phyloP scores from a whole-genome alignment of 805 yeast species.

The Schizosaccharomyces octosporus region DNA sequence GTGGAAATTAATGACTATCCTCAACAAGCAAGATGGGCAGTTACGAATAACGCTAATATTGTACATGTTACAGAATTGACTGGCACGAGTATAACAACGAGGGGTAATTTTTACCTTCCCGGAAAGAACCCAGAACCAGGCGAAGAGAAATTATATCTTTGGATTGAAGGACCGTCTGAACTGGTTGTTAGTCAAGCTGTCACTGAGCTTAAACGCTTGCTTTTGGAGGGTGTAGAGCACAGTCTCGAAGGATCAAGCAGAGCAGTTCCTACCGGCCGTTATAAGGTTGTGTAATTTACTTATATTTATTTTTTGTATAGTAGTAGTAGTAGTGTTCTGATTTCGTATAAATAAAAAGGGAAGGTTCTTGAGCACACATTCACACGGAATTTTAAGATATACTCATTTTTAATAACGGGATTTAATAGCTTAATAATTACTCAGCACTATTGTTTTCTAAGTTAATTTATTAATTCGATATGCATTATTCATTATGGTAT shows the following conservation, averaged over 20 bases:
- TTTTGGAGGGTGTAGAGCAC: constrained; percentile 9
- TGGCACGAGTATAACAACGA: constrained; percentile 52
- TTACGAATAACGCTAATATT: constrained; percentile 40
- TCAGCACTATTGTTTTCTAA: too few relatives aligned
- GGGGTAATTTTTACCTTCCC: constrained; percentile 51
- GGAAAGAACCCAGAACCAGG: constrained; percentile 28
- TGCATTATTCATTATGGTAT: too few relatives aligned
- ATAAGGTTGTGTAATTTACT: constrained; percentile 6
- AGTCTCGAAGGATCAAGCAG: constrained; percentile 8
- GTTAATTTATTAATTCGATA: too few relatives aligned
- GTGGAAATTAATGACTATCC: constrained; percentile 70
- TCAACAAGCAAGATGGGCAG: constrained; percentile 52
- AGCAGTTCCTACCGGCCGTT: constrained; percentile 8
- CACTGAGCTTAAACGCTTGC: constrained; percentile 10
- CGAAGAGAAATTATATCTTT: constrained; percentile 51
- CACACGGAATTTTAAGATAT: too few relatives aligned
- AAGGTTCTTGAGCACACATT: too few relatives aligned
- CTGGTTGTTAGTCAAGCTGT: constrained; percentile 10
- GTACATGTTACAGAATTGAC: constrained; percentile 44
- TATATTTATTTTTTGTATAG: too few relatives aligned
- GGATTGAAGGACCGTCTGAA: constrained; percentile 38
- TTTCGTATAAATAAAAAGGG: too few relatives aligned
- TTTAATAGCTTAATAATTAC: too few relatives aligned
- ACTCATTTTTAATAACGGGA: too few relatives aligned
- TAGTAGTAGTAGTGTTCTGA: too few relatives aligned